These are phyloP conservation scores for Lactifluus rugatus DNA, from an alignment of 768 basidiomycete genomes.

Conservation along the genomic window DNA sequence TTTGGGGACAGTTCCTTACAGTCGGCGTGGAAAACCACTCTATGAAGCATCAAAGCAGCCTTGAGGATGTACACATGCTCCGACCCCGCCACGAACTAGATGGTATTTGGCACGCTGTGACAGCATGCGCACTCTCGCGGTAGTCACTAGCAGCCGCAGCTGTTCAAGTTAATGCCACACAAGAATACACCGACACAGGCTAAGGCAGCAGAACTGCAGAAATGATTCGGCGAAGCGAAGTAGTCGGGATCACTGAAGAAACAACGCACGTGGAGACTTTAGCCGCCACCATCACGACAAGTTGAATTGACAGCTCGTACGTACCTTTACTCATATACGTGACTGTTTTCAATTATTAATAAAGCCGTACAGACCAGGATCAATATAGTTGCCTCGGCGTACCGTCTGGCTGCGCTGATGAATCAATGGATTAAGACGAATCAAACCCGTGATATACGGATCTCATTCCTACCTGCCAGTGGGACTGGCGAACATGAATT, in stretches of 20 bases:
- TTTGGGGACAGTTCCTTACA: neutral
- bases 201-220: no score
- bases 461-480: neutral
- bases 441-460: neutral
- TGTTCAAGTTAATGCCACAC: no score
- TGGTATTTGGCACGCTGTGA: neutral
- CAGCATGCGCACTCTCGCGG: neutral
- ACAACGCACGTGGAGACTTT: conserved; percentile 9
- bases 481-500: conserved; percentile 6
- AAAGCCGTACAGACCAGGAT: no score
- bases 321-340: no score
- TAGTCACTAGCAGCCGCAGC: no score
- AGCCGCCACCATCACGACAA: neutral
- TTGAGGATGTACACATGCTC: neutral
- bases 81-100: neutral
- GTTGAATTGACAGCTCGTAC: conserved; percentile 10
- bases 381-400: no score
- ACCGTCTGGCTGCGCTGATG: no score
- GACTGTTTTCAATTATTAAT: no score
- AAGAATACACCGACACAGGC: no score
- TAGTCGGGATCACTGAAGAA: conserved; percentile 5
- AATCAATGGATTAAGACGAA: conserved; percentile 4
- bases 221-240: no score
- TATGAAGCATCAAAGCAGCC: neutral
- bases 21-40: neutral